Conservation (phyloP, 495 filamentous ascomycete genomes). For the Evernia prunastri region DNA sequence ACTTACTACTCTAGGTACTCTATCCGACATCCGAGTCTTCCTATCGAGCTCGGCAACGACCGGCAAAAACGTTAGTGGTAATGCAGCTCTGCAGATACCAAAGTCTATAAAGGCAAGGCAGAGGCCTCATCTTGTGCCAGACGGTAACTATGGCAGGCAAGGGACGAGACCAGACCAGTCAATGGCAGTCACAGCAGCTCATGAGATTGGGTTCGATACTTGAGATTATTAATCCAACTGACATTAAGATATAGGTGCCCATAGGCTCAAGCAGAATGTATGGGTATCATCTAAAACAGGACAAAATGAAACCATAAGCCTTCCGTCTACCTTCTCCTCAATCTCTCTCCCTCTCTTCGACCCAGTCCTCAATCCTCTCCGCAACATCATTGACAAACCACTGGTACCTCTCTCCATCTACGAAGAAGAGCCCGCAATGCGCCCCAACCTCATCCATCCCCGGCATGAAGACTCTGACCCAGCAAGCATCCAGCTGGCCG, state of each 20-base stretch:
- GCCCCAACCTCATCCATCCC: slow-evolving; percentile 79
- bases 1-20: too few relatives aligned
- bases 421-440: slow-evolving; percentile 76
- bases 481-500: slow-evolving; percentile 51
- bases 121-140: too few relatives aligned
- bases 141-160: too few relatives aligned
- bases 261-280: neutral
- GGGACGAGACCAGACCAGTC: too few relatives aligned
- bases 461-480: slow-evolving; percentile 72
- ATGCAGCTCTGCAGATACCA: too few relatives aligned
- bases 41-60: too few relatives aligned
- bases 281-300: slow-evolving; percentile 7
- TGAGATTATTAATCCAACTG: too few relatives aligned
- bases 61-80: too few relatives aligned
- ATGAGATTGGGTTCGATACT: too few relatives aligned
- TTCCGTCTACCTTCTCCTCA: slow-evolving; percentile 40
- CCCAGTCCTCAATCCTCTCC: slow-evolving; percentile 63
- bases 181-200: too few relatives aligned
- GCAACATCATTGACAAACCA: slow-evolving; percentile 68
- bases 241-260: neutral
- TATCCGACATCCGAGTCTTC: too few relatives aligned
- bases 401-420: slow-evolving; percentile 59
- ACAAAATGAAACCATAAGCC: neutral
- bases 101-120: too few relatives aligned
- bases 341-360: slow-evolving; percentile 43